Evolutionary conservation across 129 eudicot species (phyloP), one percentile per base, ranked within the genome.

Genomic region (Solidago caesia): DNA sequence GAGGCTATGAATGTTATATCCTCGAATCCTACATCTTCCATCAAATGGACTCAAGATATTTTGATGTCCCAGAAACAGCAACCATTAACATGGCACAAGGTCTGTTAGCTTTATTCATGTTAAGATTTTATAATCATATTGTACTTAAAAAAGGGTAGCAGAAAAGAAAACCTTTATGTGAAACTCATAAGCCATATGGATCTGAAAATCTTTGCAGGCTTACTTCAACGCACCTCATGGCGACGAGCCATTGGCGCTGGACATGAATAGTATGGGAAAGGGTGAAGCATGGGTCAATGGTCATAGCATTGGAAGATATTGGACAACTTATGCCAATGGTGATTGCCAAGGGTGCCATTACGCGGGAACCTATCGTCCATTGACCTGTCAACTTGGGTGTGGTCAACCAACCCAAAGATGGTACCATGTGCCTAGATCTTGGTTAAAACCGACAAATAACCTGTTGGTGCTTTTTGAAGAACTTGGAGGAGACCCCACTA

Each of bases 271-370:
- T 71, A 94, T 94, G 99, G 97, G 99, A 39, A 94, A 94, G 78
- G 99, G 99, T 51, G 88, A 94, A 80, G 89, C 87, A 44, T 94
- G 97, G 97, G 84, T 94, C 71, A 94, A 94, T 75, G 99, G 99
- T 21, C 87, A 90, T 77, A 91, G 96, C 78, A 83, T 94, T 13
- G 99, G 99, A 58, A 85, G 99, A 91, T 94, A 94, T 75, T 94
- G 99, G 99, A 82, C 91, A 68, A 85, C 84, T 0, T 78, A 51
- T 79, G 99, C 91, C 56, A 49, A 75, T 70, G 99, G 97, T 46
- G 72, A 91, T 74, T 94, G 99, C 79, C 78, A 82, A 44, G 89
- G 84, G 11, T 94, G 96, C 77, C 87, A 84, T 75, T 94, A 94
- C 44, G 57, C 90, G 6, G 96, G 90, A 21, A 81, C 83, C 57